These are phyloP conservation scores for Elasticomyces elasticus DNA, from an alignment of 495 filamentous ascomycete species.

Conservation along the genomic window DNA sequence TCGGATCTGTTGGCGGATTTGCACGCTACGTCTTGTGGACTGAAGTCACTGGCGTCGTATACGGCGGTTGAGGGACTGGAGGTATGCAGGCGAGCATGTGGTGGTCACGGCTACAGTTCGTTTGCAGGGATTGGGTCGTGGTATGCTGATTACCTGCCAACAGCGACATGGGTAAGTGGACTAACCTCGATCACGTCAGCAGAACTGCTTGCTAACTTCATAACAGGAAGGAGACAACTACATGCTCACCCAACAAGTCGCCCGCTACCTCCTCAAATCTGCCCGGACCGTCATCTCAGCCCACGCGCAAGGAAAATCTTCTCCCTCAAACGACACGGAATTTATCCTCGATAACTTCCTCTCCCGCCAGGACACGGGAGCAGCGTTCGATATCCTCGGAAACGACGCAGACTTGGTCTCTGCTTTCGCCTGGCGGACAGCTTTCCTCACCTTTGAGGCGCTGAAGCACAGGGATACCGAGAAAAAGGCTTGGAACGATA, in stretches of 20 bases:
- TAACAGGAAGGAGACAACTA: conserved; percentile 58
- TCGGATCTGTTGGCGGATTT: conserved; percentile 60
- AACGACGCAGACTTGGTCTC: conserved; percentile 53
- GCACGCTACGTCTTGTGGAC: conserved; percentile 62
- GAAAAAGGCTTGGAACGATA: conserved; percentile 59
- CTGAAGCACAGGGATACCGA: conserved; percentile 61
- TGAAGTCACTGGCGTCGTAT: conserved; percentile 59
- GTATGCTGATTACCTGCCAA: conserved; percentile 33
- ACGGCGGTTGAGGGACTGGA: conserved; percentile 62
- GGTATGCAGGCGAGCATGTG: conserved; percentile 59
- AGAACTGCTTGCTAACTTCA: background rate
- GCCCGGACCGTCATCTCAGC: conserved; percentile 53
- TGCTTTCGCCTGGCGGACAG: conserved; percentile 61
- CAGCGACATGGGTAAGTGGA: conserved; percentile 5
- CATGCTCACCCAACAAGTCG: conserved; percentile 71
- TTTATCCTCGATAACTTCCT: conserved; percentile 50
- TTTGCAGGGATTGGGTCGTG: conserved; percentile 58
- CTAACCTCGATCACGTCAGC: too few species aligned
- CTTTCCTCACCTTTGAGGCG: conserved; percentile 60
- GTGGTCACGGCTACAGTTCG: conserved; percentile 63
- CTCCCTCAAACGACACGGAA: conserved; percentile 49
- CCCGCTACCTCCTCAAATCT: conserved; percentile 57
- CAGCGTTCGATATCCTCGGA: conserved; percentile 56
- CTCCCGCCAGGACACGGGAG: conserved; percentile 51
- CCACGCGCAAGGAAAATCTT: conserved; percentile 31